Base-by-base conservation (phyloP, 192 early-diverging fungal genomes). In the Chytriomyces hyalinus region DNA sequence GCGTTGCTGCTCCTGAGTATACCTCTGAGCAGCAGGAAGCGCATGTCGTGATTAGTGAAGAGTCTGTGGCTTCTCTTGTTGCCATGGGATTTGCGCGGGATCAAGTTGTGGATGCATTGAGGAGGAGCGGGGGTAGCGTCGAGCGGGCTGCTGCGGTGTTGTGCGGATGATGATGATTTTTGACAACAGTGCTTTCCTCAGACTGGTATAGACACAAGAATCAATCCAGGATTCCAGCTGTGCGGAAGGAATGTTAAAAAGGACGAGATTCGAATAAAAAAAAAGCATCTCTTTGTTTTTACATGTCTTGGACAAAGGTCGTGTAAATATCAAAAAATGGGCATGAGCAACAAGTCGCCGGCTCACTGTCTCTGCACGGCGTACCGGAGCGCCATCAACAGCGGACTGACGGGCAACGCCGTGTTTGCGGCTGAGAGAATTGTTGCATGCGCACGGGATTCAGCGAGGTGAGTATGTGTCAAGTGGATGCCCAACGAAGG, bases 361-460 rank as follows among this genome's bases (percentile, higher is more conserved):
- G 36, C 36, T 36, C 36, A 36, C 36, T 36, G 36, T 36, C 36
- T 36, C 36, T 36, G 36, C 36, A 36, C 51, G 11, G 70, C 70
- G 9, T 71, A 24, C 20, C 15, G 17, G 11, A 20, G 17, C 24
- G 64, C 61, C 61, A 75, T 88, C 36, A 73, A 51, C 26, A 49
- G 48, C 60, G 61, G 63, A n/a, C 51, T 81, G 36, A 80, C 66
- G 59, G 60, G 53, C 13, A 81, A 78, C 28, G 87, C 84, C 57
- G 48, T 85, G 6, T 84, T 88, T 62, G 73, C 86, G 6, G 81
- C 84, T 11, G 82, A 86, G 48, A 74, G 84, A 13, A 48, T 85
- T 36, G 36, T 36, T 36, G 36, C 36, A 36, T 36, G 36, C 36
- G 36, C 36, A 36, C 36, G 36, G 36, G 36, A 36, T 36, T 36